These are phyloP conservation scores for Leersia perrieri DNA, from an alignment of 176 grass and related monocot genomes.

Conservation along the genomic window DNA sequence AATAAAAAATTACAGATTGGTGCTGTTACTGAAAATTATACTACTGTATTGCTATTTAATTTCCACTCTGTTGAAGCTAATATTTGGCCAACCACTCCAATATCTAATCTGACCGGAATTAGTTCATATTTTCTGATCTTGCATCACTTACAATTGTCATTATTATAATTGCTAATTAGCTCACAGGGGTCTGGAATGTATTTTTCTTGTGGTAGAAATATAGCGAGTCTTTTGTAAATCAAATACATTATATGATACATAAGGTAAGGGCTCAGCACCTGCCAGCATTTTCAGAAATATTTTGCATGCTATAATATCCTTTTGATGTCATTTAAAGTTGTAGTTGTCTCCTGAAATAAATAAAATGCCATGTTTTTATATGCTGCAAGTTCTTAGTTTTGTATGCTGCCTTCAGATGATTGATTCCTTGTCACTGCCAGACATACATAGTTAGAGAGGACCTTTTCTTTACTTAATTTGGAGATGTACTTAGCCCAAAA, in stretches of 20 bases:
- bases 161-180: background rate
- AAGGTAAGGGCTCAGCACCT: background rate
- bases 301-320: background rate
- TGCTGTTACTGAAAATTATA: background rate
- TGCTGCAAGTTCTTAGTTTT: background rate
- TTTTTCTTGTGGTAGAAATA: background rate
- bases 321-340: background rate
- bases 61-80: background rate
- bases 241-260: background rate
- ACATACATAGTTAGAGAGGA: background rate
- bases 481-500: background rate
- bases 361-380: constrained; percentile 2
- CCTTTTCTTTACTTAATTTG: background rate
- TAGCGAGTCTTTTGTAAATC: background rate
- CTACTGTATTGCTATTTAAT: background rate
- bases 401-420: background rate
- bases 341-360: background rate
- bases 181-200: background rate
- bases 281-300: background rate
- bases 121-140: background rate
- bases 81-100: background rate
- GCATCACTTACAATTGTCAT: background rate
- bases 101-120: background rate
- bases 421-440: background rate
- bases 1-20: no score